These are phyloP conservation scores for Hypoxylon trugodes DNA, from an alignment of 495 filamentous ascomycete species.

Conservation along the genomic window DNA sequence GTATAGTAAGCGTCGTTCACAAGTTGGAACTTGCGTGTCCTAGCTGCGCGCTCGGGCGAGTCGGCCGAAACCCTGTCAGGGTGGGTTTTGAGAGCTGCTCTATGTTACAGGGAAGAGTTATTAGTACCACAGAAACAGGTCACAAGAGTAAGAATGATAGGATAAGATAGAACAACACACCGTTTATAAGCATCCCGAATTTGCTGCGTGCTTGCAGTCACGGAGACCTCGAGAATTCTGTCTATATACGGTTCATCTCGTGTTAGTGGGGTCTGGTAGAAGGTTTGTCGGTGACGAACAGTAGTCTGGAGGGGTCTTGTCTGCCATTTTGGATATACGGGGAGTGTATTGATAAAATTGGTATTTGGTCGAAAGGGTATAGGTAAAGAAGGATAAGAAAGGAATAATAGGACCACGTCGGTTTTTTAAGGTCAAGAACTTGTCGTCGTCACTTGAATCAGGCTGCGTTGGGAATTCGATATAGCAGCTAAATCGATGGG, in stretches of 20 bases:
- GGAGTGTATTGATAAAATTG: background rate
- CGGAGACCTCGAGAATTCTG: constrained; percentile 72
- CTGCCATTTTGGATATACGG: constrained; percentile 46
- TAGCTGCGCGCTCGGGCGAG: constrained; percentile 80
- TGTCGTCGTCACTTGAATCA: constrained; percentile 15
- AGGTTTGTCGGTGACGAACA: constrained; percentile 49
- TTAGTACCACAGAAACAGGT: constrained; percentile 2
- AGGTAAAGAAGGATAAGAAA: background rate
- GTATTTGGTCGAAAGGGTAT: background rate
- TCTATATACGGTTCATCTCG: constrained; percentile 17
- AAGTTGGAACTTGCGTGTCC: constrained; percentile 91
- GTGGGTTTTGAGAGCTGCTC: constrained; percentile 92
- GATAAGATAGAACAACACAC: constrained; percentile 50
- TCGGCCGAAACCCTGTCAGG: constrained; percentile 89
- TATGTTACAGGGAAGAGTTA: constrained; percentile 41
- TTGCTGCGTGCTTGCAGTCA: constrained; percentile 79
- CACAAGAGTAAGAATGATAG: background rate
- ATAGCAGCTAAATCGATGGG: background rate
- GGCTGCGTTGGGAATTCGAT: constrained; percentile 20
- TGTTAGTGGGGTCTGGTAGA: constrained; percentile 32
- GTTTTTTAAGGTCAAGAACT: constrained; percentile 7
- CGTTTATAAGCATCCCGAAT: constrained; percentile 96
- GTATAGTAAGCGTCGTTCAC: constrained; percentile 99
- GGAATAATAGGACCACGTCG: background rate
- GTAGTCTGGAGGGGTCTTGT: constrained; percentile 57